A percentile compares a stretch with the other conserved stretches of the same genome.
Conservation (phyloP, 306 rosid genomes). For the Ammopiptanthus mongolicus region DNA sequence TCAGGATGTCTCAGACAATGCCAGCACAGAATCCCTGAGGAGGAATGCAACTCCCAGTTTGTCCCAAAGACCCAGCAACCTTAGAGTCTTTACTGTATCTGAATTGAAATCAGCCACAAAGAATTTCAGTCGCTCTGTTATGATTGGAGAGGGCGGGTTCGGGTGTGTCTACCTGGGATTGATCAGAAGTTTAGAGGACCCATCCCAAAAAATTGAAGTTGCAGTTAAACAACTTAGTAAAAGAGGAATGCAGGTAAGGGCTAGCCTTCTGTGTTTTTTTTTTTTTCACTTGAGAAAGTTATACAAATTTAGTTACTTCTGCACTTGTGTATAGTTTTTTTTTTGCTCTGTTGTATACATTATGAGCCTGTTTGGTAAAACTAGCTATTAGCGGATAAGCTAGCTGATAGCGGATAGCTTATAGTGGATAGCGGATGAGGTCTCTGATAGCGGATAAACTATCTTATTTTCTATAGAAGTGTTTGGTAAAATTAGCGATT, state of each 20-base stretch:
- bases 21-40: slow-evolving; percentile 68
- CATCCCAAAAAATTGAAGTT: slow-evolving; percentile 63
- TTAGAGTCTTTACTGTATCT: slow-evolving; percentile 65
- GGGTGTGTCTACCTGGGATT: slow-evolving; percentile 80
- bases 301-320: background rate
- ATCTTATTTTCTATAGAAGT: too few relatives aligned
- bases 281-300: background rate
- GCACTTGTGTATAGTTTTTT: background rate
- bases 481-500: too few relatives aligned
- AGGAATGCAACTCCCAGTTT: slow-evolving; percentile 53
- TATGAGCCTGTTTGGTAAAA: too few relatives aligned
- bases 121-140: slow-evolving; percentile 75
- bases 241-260: slow-evolving; percentile 83
- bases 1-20: slow-evolving; percentile 51
- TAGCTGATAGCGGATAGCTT: too few relatives aligned
- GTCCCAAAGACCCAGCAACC: slow-evolving; percentile 80
- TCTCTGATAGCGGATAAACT: too few relatives aligned
- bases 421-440: too few relatives aligned
- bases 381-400: too few relatives aligned
- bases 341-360: background rate
- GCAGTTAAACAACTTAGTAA: slow-evolving; percentile 91
- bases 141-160: slow-evolving; percentile 97
- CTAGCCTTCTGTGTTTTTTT: slow-evolving; percentile 7
- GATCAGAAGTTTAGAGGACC: slow-evolving; percentile 59
- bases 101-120: slow-evolving; percentile 82